phyloP scores from a whole-genome alignment of 2,329 filamentous ascomycete species.

The Botrytis pseudocinerea region DNA sequence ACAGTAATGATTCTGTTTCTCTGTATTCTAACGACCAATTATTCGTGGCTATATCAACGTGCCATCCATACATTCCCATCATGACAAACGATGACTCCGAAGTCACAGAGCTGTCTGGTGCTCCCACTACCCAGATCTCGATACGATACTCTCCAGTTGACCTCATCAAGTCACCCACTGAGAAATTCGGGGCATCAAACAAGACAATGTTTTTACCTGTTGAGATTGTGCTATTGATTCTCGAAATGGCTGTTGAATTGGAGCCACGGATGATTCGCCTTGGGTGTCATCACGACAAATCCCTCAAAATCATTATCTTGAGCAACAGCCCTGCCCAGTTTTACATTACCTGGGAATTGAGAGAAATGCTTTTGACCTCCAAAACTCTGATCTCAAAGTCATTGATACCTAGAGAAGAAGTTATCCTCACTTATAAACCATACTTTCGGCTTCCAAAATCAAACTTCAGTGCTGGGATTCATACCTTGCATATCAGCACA shows the following conservation, averaged over 20 bases:
- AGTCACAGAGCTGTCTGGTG: neutral
- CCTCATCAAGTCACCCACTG: too few species aligned
- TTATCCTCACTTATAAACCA: neutral
- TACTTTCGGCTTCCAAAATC: neutral
- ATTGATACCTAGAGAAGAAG: neutral
- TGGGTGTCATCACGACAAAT: too few species aligned
- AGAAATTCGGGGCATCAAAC: neutral
- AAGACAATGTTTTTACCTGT: neutral
- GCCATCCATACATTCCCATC: neutral
- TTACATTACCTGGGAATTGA: neutral
- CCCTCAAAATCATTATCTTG: neutral
- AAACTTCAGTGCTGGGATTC: neutral
- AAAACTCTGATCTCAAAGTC: neutral
- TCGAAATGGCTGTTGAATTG: neutral
- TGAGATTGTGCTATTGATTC: neutral
- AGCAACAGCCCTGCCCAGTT: neutral
- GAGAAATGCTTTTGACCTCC: neutral
- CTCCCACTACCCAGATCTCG: neutral
- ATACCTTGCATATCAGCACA: neutral
- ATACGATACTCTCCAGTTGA: neutral
- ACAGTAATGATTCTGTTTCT: neutral
- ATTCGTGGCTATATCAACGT: neutral
- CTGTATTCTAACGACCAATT: neutral
- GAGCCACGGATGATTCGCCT: neutral
- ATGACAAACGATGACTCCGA: neutral